These are phyloP conservation scores for Ogataea salicorniae DNA, from an alignment of 805 yeast genomes.

Conservation along the genomic window DNA sequence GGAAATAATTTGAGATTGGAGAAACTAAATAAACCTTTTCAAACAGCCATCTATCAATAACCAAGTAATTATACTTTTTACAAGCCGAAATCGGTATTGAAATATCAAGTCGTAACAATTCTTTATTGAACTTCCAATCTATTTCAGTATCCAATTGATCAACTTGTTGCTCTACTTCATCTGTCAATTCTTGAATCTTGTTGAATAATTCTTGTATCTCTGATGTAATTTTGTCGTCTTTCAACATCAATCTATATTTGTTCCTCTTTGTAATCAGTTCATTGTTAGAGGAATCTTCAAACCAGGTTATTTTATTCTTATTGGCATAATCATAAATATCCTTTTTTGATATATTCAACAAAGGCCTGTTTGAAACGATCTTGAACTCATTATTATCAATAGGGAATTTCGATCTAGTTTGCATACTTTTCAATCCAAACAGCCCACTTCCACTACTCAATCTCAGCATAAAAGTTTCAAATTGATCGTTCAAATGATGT, in stretches of 20 bases:
- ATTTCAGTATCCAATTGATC: slow-evolving; percentile 9
- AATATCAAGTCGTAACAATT: slow-evolving; percentile 12
- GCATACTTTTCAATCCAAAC: slow-evolving; percentile 60
- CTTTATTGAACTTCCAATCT: background rate
- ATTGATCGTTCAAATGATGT: slow-evolving; percentile 67
- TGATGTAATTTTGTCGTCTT: slow-evolving; percentile 9
- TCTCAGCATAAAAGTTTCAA: slow-evolving; percentile 63
- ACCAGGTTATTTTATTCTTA: slow-evolving; percentile 45
- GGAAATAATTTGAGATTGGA: slow-evolving; percentile 18
- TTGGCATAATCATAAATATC: slow-evolving; percentile 44
- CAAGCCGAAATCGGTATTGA: slow-evolving; percentile 15
- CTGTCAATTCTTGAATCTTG: slow-evolving; percentile 10
- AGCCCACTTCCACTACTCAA: slow-evolving; percentile 39
- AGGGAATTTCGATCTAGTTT: slow-evolving; percentile 7
- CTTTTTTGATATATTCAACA: slow-evolving; percentile 41
- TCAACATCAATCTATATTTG: slow-evolving; percentile 36
- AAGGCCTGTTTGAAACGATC: slow-evolving; percentile 41
- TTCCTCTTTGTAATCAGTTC: slow-evolving; percentile 59
- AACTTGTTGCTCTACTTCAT: background rate
- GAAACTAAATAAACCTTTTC: slow-evolving; percentile 18
- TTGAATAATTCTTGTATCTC: slow-evolving; percentile 6
- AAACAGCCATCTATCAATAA: slow-evolving; percentile 27
- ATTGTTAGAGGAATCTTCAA: slow-evolving; percentile 63
- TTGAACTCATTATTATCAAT: slow-evolving; percentile 11
- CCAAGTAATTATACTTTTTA: slow-evolving; percentile 11